A percentile compares a stretch with the other conserved stretches of the same genome.
These are phyloP conservation scores for Mortierella sp. DNA, from an alignment of 371 early-diverging fungal species.

Conservation along the genomic window DNA sequence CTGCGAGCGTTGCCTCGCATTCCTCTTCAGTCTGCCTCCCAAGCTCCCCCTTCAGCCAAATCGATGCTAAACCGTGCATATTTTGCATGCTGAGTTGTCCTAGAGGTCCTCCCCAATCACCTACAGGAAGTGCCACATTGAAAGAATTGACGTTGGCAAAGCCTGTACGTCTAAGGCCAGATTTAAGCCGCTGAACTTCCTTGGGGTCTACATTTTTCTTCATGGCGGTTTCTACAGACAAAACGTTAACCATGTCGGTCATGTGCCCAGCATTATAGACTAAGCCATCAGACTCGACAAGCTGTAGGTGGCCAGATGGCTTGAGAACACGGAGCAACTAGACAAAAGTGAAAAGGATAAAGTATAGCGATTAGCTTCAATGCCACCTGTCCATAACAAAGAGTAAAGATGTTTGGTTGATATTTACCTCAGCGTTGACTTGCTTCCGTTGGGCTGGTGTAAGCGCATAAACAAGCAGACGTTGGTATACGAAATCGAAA, in stretches of 20 bases:
- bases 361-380: too few species aligned
- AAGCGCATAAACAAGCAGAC: constrained; percentile 45
- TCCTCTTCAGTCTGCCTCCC: constrained; percentile 29
- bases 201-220: constrained; percentile 26
- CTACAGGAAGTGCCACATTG: constrained; percentile 32
- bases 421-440: constrained; percentile 32
- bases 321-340: constrained; percentile 64
- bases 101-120: constrained; percentile 38
- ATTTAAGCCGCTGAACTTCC: constrained; percentile 20
- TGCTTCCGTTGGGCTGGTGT: constrained; percentile 26
- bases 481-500: constrained; percentile 68
- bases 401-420: too few species aligned
- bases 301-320: constrained; percentile 62
- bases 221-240: constrained; percentile 20
- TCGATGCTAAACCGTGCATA: constrained; percentile 27
- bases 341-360: not conserved
- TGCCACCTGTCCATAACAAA: too few species aligned
- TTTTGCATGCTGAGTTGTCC: constrained; percentile 34
- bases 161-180: constrained; percentile 22
- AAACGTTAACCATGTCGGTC: constrained; percentile 34
- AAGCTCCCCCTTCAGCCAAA: constrained; percentile 30
- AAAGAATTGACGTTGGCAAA: constrained; percentile 31
- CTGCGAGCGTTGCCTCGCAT: constrained; percentile 20
- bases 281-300: constrained; percentile 62
- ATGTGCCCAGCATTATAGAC: constrained; percentile 60